phyloP scores from a whole-genome alignment of 129 eudicot species.

The Centrapalus pauciflorus region DNA sequence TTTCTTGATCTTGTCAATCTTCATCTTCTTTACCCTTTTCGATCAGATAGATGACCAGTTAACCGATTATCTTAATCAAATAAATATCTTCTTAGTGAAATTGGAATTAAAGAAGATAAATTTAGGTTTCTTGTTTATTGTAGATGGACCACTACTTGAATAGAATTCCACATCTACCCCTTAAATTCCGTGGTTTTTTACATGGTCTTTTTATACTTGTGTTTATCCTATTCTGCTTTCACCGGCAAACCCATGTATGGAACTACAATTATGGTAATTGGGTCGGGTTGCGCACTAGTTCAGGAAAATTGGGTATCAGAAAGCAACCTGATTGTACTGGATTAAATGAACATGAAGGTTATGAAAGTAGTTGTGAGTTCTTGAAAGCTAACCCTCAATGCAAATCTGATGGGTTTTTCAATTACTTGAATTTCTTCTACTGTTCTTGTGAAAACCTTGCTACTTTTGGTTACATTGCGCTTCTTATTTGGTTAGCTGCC shows the following conservation, averaged over 20 bases:
- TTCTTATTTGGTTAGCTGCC: constrained; percentile 50
- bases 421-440: constrained; percentile 60
- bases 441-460: constrained; percentile 49
- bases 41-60: background rate
- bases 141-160: constrained; percentile 7
- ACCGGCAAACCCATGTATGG: background rate
- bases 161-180: background rate
- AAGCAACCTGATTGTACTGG: constrained; percentile 47
- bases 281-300: constrained; percentile 17
- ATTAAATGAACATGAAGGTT: constrained; percentile 46
- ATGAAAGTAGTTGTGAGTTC: constrained; percentile 49
- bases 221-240: constrained; percentile 20
- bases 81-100: background rate
- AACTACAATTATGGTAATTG: background rate
- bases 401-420: constrained; percentile 52
- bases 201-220: constrained; percentile 19
- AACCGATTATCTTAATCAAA: background rate
- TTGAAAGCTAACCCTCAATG: constrained; percentile 56
- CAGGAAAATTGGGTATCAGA: constrained; percentile 10
- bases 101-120: background rate
- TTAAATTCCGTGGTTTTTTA: constrained; percentile 9
- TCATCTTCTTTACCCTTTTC: constrained; percentile 3
- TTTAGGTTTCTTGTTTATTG: constrained; percentile 12
- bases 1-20: background rate
- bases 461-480: constrained; percentile 44